Conservation (phyloP, 805 yeast species). For the Blastobotrys robertii region DNA sequence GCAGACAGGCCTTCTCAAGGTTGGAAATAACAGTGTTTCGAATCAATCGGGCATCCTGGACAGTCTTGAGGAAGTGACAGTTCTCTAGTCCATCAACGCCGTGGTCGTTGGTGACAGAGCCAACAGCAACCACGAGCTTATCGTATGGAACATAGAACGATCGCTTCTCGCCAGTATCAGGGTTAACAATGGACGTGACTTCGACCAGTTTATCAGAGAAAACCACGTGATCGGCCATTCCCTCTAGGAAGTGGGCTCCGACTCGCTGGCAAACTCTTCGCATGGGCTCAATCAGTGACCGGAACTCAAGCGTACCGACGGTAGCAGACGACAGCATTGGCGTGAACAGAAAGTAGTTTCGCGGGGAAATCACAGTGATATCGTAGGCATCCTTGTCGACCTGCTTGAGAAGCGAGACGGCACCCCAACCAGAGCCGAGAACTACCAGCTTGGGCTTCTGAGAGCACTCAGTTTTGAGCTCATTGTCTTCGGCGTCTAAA, state of each 20-base stretch:
- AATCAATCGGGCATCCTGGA: slow-evolving; percentile 51
- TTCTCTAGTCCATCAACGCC: slow-evolving; percentile 61
- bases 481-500: slow-evolving; percentile 48
- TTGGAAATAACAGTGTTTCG: slow-evolving; percentile 45
- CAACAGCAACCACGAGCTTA: slow-evolving; percentile 58
- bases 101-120: slow-evolving; percentile 58
- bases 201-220: slow-evolving; percentile 48
- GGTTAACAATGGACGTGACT: slow-evolving; percentile 36
- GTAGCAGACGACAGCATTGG: slow-evolving; percentile 64
- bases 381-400: slow-evolving; percentile 48
- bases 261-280: slow-evolving; percentile 44
- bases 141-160: slow-evolving; percentile 62
- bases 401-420: slow-evolving; percentile 47
- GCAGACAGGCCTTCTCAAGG: slow-evolving; percentile 54
- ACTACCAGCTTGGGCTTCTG: slow-evolving; percentile 48
- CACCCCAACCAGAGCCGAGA: slow-evolving; percentile 66
- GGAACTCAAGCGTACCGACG: slow-evolving; percentile 58
- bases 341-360: slow-evolving; percentile 59
- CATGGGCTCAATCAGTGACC: slow-evolving; percentile 54
- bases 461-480: slow-evolving; percentile 17
- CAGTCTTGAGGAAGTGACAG: slow-evolving; percentile 54
- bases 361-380: slow-evolving; percentile 58
- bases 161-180: slow-evolving; percentile 31
- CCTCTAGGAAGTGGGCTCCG: slow-evolving; percentile 55
- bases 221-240: slow-evolving; percentile 49